Percentiles rank a stretch among this genome's conserved stretches.
These are phyloP conservation scores for Talaromyces islandicus DNA, from an alignment of 2,329 filamentous ascomycete genomes.

Conservation along the genomic window DNA sequence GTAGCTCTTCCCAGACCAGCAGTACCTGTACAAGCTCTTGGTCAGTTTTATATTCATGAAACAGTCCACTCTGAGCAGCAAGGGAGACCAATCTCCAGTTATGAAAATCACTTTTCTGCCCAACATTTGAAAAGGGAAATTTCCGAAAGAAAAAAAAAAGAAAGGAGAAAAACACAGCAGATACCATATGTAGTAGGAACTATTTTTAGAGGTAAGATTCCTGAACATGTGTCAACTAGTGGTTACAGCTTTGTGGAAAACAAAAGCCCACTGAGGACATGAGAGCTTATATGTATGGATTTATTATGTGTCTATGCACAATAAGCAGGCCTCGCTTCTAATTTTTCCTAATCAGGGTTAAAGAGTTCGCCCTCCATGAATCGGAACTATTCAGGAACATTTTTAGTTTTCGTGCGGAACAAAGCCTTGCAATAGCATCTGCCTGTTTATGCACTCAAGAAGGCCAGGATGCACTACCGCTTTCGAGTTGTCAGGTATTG, in stretches of 20 bases:
- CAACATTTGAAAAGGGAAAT: slow-evolving; percentile 29
- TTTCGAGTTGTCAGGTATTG: too few species aligned
- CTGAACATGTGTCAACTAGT: too few species aligned
- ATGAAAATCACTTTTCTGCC: slow-evolving; percentile 29
- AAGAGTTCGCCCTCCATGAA: background rate
- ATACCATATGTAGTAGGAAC: too few species aligned
- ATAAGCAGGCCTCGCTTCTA: background rate
- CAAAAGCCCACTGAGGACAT: background rate
- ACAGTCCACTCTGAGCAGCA: background rate
- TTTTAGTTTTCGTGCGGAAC: background rate
- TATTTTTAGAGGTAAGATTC: too few species aligned
- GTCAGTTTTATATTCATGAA: background rate
- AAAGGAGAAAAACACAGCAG: too few species aligned
- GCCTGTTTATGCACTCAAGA: background rate
- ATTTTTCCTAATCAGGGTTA: background rate
- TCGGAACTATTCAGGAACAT: background rate
- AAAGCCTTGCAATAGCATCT: background rate
- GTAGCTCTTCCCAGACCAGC: slow-evolving; percentile 44
- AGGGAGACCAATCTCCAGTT: slow-evolving; percentile 25
- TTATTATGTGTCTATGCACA: too few species aligned
- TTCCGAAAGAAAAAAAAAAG: slow-evolving; percentile 11
- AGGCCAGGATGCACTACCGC: background rate
- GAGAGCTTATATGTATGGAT: too few species aligned
- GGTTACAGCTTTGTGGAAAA: background rate
- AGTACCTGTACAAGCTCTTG: slow-evolving; percentile 25